These are phyloP conservation scores for Colletotrichum zoysiae DNA, from an alignment of 2,329 filamentous ascomycete genomes.

Conservation along the genomic window DNA sequence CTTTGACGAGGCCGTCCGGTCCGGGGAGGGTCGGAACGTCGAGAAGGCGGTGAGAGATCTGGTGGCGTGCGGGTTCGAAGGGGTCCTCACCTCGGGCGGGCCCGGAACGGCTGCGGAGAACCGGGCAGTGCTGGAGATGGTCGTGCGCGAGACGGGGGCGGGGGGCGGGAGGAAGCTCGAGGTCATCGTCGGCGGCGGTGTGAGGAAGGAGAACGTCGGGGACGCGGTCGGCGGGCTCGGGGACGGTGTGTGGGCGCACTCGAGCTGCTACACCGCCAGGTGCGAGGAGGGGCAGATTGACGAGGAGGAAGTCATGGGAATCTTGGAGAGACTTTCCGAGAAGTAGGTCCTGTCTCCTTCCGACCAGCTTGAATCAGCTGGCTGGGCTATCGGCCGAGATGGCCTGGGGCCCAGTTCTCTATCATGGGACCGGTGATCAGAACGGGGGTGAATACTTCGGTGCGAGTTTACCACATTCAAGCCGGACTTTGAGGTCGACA, in stretches of 20 bases:
- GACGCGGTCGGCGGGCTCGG: conserved; percentile 48
- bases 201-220: conserved; percentile 57
- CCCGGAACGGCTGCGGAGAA: conserved; percentile 57
- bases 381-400: neutral
- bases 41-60: conserved; percentile 52
- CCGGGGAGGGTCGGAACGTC: conserved; percentile 40
- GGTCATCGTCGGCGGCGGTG: conserved; percentile 66
- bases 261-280: conserved; percentile 55
- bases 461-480: neutral
- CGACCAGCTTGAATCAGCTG: too few species aligned
- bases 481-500: neutral
- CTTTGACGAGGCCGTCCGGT: conserved; percentile 61
- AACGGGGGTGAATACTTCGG: too few species aligned
- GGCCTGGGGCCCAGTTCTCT: neutral
- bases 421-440: neutral
- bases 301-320: conserved; percentile 37
- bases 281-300: conserved; percentile 33
- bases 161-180: conserved; percentile 51
- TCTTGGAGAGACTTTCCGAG: conserved; percentile 29
- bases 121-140: conserved; percentile 50
- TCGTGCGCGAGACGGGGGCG: conserved; percentile 49
- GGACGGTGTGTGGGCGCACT: conserved; percentile 59
- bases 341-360: neutral
- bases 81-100: conserved; percentile 67
- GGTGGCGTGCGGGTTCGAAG: conserved; percentile 60